Base-by-base conservation (phyloP, 305 asterid genomes). In the Striga hermonthica region DNA sequence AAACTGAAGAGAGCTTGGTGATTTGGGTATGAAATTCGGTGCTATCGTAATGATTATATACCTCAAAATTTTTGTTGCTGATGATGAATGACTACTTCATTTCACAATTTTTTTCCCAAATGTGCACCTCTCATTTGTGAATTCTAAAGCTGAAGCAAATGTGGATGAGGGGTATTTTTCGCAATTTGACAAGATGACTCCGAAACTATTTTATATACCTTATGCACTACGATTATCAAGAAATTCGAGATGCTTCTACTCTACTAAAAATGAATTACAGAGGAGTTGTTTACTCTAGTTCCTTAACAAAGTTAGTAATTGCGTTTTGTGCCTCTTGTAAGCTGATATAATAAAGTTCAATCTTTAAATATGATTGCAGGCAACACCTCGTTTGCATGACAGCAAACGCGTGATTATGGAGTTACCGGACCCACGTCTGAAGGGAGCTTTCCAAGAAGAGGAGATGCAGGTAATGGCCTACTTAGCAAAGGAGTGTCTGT, bases 401-500 rank as follows among this genome's bases (percentile, higher is more conserved):
- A 88, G 96, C 53, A 83, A 71, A 80, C 80, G 79, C 59, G 99
- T 93, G 81, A 83, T 83, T 62, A 65, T 63, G 8, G 96, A 93
- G 84, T 73, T 93, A 66, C 90, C 97, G 0, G 97, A 93, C 72
- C 93, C 96, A 13, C 77, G 73, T 41, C 69, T 93, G 53, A 70
- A 82, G 65, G 96, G 95, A 34, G 62, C 11, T 22, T 88, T 85
- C 72, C 74, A 82, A 50, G 88, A 84, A 66, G 99, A 93, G 63
- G 97, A 93, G 78, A 80, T 93, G 95, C 96, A 93, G 63, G 95
- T 93, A 41, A 85, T 93, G 95, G 95, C 96, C 69, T 93, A 86
- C 78, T 80, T 93, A 72, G 95, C 99, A 6, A 93, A 90, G 72
- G 99, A 93, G 86, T 93, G 99, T 69, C 79, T 93, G 39, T 68